Evolutionary conservation across 192 early-diverging fungal species (phyloP), one percentile per base, ranked within the genome.

Genomic region (Diversispora epigaea): DNA sequence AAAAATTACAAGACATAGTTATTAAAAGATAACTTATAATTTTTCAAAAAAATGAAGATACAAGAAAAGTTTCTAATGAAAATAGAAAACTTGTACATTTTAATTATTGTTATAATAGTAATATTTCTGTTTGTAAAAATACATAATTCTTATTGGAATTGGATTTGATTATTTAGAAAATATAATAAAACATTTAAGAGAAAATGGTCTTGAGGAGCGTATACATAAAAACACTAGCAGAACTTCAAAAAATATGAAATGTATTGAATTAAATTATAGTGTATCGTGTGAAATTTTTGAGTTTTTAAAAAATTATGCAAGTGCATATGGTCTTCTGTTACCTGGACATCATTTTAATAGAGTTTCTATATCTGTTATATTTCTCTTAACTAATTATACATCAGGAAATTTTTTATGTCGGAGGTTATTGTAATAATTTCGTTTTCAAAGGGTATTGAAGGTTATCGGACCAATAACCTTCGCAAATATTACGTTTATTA

Each of bases 301-400:
- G 22, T 61, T 61, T 61, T 39, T 61, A 22, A 22, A 39, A 39
- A 61, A 61, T n/a, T 61, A 61, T 61, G 9, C 60, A 19, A 40
- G 21, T 4, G 21, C 21, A 22, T 10, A 61, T n/a, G n/a, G 60
- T 22, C 9, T 61, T 8, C 60, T 21, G 8, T 39, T 4, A 61
- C 60, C 60, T 40, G n/a, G n/a, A 39, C 21, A 8, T 40, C 60
- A 61, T 61, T 40, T 8, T 39, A 40, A 61, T 10, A 61, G 21
- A 40, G 19, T 39, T 61, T 22, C 21, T 61, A 22, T 39, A 21
- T 10, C 14, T 9, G 11, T 61, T 22, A n/a, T 61, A 39, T 61
- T 39, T 61, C 39, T 61, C 0, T 21, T 21, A 39, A 61, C 60
- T 39, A 40, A 10, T 61, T 22, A 17, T 39, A 61, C n/a, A n/a